Percentiles rank a stretch among this genome's conserved stretches.
These are phyloP conservation scores for Leptographium lundbergii DNA, from an alignment of 2,329 filamentous ascomycete genomes.

Conservation along the genomic window DNA sequence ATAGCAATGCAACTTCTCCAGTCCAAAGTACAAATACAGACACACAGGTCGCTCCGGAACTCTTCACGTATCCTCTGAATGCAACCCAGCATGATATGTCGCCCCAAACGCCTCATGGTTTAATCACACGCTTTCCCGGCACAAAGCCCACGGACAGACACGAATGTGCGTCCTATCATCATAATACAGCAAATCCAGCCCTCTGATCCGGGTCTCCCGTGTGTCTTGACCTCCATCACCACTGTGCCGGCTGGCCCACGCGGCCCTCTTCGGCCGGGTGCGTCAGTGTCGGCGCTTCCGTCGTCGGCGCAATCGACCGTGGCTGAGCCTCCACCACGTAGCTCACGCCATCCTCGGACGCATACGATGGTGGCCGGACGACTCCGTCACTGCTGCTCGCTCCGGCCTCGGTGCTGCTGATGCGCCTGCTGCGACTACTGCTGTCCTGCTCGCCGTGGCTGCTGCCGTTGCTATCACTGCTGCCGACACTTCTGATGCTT, in stretches of 20 bases:
- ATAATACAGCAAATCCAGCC: not conserved
- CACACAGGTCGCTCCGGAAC: too few species aligned
- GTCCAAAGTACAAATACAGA: too few species aligned
- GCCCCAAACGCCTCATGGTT: not conserved
- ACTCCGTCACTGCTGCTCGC: conserved; percentile 10
- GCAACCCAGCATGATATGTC: not conserved
- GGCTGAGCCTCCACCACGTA: conserved; percentile 59
- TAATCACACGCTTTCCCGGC: not conserved
- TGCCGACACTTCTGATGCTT: conserved; percentile 2
- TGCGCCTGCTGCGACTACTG: too few species aligned
- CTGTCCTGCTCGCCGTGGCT: conserved; percentile 3
- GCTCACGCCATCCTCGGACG: conserved; percentile 60
- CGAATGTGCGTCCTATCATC: not conserved
- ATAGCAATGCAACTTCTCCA: too few species aligned
- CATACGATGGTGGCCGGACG: conserved; percentile 59
- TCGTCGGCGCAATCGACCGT: conserved; percentile 39
- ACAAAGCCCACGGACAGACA: not conserved
- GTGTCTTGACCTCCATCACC: conserved; percentile 9
- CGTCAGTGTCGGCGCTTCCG: conserved; percentile 21
- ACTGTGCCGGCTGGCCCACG: conserved; percentile 12
- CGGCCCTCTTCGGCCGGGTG: conserved; percentile 30
- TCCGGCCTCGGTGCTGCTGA: too few species aligned
- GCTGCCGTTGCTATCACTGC: not conserved
- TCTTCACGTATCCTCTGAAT: not conserved
- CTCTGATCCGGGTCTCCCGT: not conserved